phyloP scores from a whole-genome alignment of 1,284 basidiomycete genomes.

The Apiotrichum sp. region DNA sequence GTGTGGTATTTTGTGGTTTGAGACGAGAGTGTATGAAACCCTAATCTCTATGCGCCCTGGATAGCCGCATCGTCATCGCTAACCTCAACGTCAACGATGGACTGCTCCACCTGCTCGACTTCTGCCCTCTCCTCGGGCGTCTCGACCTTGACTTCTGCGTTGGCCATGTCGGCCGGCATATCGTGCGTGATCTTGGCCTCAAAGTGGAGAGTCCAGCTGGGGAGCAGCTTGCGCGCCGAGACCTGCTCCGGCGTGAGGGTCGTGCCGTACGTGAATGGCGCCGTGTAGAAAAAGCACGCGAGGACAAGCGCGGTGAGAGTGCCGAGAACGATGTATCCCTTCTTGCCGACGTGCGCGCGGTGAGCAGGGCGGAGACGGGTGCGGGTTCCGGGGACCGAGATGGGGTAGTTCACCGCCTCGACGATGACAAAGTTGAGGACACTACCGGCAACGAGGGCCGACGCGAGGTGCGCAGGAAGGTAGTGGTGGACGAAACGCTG shows the following conservation, averaged over 20 bases:
- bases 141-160: background rate
- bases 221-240: slow-evolving; percentile 42
- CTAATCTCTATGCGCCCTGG: background rate
- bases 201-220: slow-evolving; percentile 44
- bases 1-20: background rate
- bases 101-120: background rate
- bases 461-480: slow-evolving; percentile 87
- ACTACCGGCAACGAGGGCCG: slow-evolving; percentile 82
- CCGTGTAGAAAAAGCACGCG: slow-evolving; percentile 64
- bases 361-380: slow-evolving; percentile 59
- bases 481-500: slow-evolving; percentile 98
- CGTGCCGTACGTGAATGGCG: slow-evolving; percentile 84
- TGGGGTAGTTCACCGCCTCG: slow-evolving; percentile 87
- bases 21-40: no score
- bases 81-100: background rate
- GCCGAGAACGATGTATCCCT: slow-evolving; percentile 50
- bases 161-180: background rate
- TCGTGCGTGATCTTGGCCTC: slow-evolving; percentile 31
- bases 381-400: slow-evolving; percentile 60
- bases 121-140: background rate
- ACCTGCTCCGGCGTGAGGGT: slow-evolving; percentile 76
- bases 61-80: background rate
- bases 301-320: slow-evolving; percentile 59
- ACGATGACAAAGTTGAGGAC: slow-evolving; percentile 87
- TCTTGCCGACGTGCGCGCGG: slow-evolving; percentile 63